Conservation (phyloP, 805 yeast genomes). For the Candida coquimbonensis region DNA sequence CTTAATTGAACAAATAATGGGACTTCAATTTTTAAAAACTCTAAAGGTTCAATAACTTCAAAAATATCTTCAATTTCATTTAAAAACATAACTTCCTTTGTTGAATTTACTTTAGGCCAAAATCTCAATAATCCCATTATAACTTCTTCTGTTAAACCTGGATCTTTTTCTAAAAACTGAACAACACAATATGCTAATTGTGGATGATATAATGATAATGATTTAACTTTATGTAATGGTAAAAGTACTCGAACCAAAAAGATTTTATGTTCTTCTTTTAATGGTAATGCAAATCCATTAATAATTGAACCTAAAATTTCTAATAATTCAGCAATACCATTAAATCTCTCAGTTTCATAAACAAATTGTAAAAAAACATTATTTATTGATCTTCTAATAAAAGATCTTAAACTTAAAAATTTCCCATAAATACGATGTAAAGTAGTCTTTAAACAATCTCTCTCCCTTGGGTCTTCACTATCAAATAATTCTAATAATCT, state of each 20-base stretch:
- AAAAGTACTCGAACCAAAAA: slow-evolving; percentile 79
- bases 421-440: slow-evolving; percentile 95
- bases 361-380: slow-evolving; percentile 89
- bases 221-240: slow-evolving; percentile 88
- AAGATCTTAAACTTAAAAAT: slow-evolving; percentile 81
- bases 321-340: slow-evolving; percentile 90
- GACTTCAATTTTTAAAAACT: slow-evolving; percentile 84
- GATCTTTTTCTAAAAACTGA: slow-evolving; percentile 94
- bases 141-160: slow-evolving; percentile 89
- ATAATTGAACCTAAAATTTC: slow-evolving; percentile 95
- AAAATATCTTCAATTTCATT: slow-evolving; percentile 95
- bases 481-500: slow-evolving; percentile 84
- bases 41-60: slow-evolving; percentile 91
- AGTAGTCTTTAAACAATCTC: slow-evolving; percentile 92
- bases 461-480: slow-evolving; percentile 92
- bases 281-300: slow-evolving; percentile 95
- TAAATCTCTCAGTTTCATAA: slow-evolving; percentile 92
- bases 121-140: slow-evolving; percentile 85
- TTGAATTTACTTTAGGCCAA: slow-evolving; percentile 95
- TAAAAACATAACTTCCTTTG: slow-evolving; percentile 92
- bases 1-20: slow-evolving; percentile 92
- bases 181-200: slow-evolving; percentile 96
- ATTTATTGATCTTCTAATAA: slow-evolving; percentile 84
- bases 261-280: slow-evolving; percentile 94
- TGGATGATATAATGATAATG: slow-evolving; percentile 87